A percentile compares a stretch with the other conserved stretches of the same genome.
Conservation (phyloP, 2,329 filamentous ascomycete species). For the Fragosphaeria purpurea region DNA sequence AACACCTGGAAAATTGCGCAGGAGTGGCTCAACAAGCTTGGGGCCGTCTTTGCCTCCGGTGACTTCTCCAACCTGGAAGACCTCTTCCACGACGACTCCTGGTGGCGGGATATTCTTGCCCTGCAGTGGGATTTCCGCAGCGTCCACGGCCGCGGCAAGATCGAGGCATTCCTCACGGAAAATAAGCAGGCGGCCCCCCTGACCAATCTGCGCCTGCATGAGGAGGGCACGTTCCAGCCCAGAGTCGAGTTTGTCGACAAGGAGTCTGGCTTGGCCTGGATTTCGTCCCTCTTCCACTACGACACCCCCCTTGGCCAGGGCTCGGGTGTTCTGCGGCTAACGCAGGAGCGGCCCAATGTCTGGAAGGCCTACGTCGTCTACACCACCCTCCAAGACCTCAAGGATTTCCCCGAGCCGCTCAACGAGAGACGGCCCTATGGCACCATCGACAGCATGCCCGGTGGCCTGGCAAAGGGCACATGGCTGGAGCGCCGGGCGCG, state of each 20-base stretch:
- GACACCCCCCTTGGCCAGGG: constrained; percentile 42
- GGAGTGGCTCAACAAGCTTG: background rate
- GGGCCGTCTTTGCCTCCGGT: background rate
- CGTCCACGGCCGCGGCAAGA: constrained; percentile 28
- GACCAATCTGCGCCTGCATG: background rate
- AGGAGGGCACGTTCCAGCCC: background rate
- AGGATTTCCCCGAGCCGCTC: constrained; percentile 38
- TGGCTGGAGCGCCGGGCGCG: constrained; percentile 44
- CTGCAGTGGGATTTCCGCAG: constrained; percentile 45
- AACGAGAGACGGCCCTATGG: constrained; percentile 40
- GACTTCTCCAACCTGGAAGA: background rate
- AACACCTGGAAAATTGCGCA: background rate
- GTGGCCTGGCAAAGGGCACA: constrained; percentile 40
- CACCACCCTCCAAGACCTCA: constrained; percentile 44
- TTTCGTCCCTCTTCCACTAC: constrained; percentile 36
- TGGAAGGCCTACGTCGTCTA: constrained; percentile 58
- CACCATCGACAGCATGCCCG: constrained; percentile 37
- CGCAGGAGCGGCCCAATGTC: constrained; percentile 23
- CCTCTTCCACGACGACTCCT: constrained; percentile 36
- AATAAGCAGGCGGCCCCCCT: constrained; percentile 1
- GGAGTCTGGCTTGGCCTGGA: constrained; percentile 24
- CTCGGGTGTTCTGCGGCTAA: constrained; percentile 43
- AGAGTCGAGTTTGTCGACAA: background rate
- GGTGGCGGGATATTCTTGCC: constrained; percentile 47
- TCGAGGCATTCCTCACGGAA: constrained; percentile 26